Base-by-base conservation (phyloP, 495 filamentous ascomycete genomes). In the Trichoderma parareesei region DNA sequence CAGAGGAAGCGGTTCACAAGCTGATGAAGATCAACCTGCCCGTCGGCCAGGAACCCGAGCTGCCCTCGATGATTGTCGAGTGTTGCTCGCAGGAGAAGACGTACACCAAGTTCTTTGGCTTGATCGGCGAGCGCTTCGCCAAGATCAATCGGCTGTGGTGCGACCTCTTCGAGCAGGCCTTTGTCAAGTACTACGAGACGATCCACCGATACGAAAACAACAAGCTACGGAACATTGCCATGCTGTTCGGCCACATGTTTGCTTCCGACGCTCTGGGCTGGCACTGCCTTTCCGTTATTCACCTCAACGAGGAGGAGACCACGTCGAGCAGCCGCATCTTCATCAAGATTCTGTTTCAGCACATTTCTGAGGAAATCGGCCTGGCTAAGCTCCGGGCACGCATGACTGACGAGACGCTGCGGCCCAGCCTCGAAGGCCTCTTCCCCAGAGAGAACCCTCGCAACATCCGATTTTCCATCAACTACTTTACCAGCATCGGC, bases 141-240 rank as follows among this genome's bases (percentile, higher is more conserved):
- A 96, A 95, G 73, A 84, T 99, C 68, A 98, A 98, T 70, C 86
- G 95, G 7, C 79, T 97, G 62, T 98, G 95, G 94, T 90, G 83
- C 13, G 92, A 96, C 61, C 82, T 96, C 3, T 97, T 97, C 67
- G 91, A 97, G 71, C 81, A 88, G 66, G 83, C 87, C 11, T 99
- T 99, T 69, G 83, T 85, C 65, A 92, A 93, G 66, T 96, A 97
- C 74, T 98, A 97, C 77, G 91, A 96, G 63, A 97, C 93, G 0
- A 98, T 98, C 67, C 94, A 99, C 75, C 88, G 95, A 20, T 93
- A 94, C 70, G 94, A 97, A 72, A 96, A 92, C 11, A 97, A 97
- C 72, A 85, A 89, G 60, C 81, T 99, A 18, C 87, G 94, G 62
- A 99, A 97, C 73, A 92, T 98, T 69, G 93, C 92, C 11, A 83